A percentile compares a stretch with the other conserved stretches of the same genome.
Conservation (phyloP, 768 basidiomycete species). For the Suillus spraguei region DNA sequence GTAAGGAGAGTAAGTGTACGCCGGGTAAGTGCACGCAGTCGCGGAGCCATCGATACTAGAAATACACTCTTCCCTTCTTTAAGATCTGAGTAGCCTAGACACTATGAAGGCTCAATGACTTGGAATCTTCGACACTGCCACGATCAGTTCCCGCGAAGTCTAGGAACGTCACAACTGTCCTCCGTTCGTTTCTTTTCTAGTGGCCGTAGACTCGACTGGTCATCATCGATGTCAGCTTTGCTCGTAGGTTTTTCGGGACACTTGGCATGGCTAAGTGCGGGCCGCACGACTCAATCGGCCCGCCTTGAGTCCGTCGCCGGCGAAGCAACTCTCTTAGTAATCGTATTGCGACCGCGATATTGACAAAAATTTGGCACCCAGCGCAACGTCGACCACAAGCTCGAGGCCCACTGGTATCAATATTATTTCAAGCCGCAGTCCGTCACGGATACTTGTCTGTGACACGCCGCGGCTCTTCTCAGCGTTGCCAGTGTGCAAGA, state of each 20-base stretch:
- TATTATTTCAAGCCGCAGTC: background rate
- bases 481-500: background rate
- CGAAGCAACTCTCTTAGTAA: background rate
- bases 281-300: background rate
- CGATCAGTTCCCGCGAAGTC: background rate
- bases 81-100: background rate
- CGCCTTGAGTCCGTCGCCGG: background rate
- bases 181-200: background rate
- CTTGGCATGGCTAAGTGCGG: background rate
- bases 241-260: background rate
- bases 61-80: background rate
- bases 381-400: background rate
- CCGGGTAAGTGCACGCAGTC: slow-evolving; percentile 49
- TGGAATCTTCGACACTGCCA: background rate
- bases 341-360: background rate
- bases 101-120: background rate
- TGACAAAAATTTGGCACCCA: background rate
- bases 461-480: background rate
- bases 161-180: background rate
- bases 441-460: background rate
- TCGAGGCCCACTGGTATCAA: background rate
- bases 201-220: background rate
- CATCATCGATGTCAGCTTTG: background rate
- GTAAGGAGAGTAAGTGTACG: slow-evolving; percentile 55
- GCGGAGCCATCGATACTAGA: slow-evolving; percentile 13